phyloP scores from a whole-genome alignment of 768 basidiomycete species.

The Auricularia cornea region DNA sequence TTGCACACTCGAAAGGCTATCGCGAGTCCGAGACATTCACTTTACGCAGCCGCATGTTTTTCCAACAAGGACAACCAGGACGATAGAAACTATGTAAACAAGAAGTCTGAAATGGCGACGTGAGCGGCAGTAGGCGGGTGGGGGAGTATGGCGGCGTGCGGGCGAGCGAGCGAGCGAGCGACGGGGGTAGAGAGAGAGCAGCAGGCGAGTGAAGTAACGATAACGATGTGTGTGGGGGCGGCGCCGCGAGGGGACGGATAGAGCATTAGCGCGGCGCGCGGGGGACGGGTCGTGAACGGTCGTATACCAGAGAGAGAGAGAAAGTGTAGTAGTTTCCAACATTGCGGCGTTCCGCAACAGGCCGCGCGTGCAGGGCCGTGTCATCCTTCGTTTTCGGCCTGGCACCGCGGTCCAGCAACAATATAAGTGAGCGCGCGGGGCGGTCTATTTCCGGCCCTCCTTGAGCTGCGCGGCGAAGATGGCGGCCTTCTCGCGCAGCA shows the following conservation, averaged over 20 bases:
- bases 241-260: constrained; percentile 25
- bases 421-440: background rate
- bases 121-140: background rate
- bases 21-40: too few relatives aligned
- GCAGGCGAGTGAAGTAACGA: too few relatives aligned
- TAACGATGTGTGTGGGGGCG: background rate
- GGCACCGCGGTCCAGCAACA: background rate
- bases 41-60: background rate
- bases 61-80: background rate
- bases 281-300: background rate
- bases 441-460: background rate
- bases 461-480: background rate
- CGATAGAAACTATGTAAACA: background rate
- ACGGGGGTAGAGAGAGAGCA: background rate
- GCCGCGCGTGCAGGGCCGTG: background rate
- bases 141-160: background rate
- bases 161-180: background rate
- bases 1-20: too few relatives aligned
- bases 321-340: background rate
- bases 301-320: background rate
- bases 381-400: background rate
- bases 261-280: background rate
- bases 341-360: background rate
- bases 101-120: background rate
- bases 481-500: constrained; percentile 68